phyloP scores from a whole-genome alignment of 495 filamentous ascomycete genomes.

The Hypoxylon lienhwacheense region DNA sequence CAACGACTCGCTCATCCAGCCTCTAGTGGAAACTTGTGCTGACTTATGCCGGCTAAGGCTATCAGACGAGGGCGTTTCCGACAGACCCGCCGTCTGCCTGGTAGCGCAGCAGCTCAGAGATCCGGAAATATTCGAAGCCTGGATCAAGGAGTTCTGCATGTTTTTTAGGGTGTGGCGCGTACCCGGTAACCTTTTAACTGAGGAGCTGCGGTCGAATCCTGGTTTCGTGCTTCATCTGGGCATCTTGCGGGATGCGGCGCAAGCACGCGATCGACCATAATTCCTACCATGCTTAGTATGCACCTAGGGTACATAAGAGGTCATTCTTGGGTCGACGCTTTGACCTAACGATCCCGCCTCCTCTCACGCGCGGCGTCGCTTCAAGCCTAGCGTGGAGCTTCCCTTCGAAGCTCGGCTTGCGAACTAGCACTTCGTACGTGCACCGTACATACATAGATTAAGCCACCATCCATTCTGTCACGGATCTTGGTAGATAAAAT shows the following conservation, averaged over 20 bases:
- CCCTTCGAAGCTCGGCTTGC: too few species aligned
- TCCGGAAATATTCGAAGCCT: constrained; percentile 80
- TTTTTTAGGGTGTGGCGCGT: constrained; percentile 76
- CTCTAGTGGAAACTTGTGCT: constrained; percentile 82
- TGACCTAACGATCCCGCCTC: too few species aligned
- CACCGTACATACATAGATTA: too few species aligned
- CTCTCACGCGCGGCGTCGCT: too few species aligned
- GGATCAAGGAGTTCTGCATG: constrained; percentile 67
- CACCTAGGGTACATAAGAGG: too few species aligned
- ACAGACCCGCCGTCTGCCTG: constrained; percentile 55
- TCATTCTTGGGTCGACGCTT: too few species aligned
- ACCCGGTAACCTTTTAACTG: constrained; percentile 56
- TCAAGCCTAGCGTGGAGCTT: too few species aligned
- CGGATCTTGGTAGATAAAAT: too few species aligned
- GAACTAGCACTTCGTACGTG: too few species aligned
- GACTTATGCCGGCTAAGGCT: constrained; percentile 67
- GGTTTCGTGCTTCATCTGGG: constrained; percentile 72
- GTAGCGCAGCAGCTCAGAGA: constrained; percentile 85
- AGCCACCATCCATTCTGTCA: too few species aligned
- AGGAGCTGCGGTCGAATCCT: constrained; percentile 58
- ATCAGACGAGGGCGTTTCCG: constrained; percentile 7
- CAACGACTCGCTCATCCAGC: constrained; percentile 78
- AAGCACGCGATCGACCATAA: constrained; percentile 17
- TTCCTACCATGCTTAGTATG: too few species aligned
- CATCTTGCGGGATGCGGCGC: constrained; percentile 46